phyloP scores from a whole-genome alignment of 2,329 filamentous ascomycete genomes.

The Cladosporium sp. region DNA sequence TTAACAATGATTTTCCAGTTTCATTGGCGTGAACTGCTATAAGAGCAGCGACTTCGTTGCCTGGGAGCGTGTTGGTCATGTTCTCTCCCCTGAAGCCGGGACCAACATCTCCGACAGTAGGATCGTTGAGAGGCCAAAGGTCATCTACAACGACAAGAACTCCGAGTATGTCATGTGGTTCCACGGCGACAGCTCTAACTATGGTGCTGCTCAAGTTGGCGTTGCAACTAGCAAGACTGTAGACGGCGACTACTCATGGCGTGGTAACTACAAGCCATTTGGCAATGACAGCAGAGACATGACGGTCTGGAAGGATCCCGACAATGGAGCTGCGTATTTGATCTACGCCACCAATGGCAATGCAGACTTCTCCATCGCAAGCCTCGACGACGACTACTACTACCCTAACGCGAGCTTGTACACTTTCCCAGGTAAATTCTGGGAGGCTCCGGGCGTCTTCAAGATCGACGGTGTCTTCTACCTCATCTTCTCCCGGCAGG shows the following conservation, averaged over 20 bases:
- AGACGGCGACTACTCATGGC: slow-evolving; percentile 60
- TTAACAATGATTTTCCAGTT: slow-evolving; percentile 33
- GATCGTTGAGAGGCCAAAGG: slow-evolving; percentile 67
- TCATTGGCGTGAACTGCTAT: slow-evolving; percentile 69
- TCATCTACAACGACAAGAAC: slow-evolving; percentile 66
- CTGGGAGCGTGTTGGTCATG: slow-evolving; percentile 62
- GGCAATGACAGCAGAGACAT: slow-evolving; percentile 58
- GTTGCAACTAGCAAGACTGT: slow-evolving; percentile 61
- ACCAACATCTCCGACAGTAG: slow-evolving; percentile 44
- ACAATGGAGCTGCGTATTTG: slow-evolving; percentile 62
- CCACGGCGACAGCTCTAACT: slow-evolving; percentile 64
- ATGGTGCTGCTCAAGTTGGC: slow-evolving; percentile 64
- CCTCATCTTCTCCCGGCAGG: slow-evolving; percentile 58
- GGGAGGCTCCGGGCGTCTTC: slow-evolving; percentile 62
- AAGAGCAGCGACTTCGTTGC: slow-evolving; percentile 62
- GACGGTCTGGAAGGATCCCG: slow-evolving; percentile 59
- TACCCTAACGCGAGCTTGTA: slow-evolving; percentile 26
- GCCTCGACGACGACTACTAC: slow-evolving; percentile 30
- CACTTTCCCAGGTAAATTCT: slow-evolving; percentile 27
- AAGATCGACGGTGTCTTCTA: slow-evolving; percentile 63
- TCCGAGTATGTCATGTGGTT: slow-evolving; percentile 67
- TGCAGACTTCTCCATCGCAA: slow-evolving; percentile 30
- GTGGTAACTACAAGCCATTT: slow-evolving; percentile 49
- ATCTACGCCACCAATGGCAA: slow-evolving; percentile 48
- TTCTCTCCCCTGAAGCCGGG: slow-evolving; percentile 50